A percentile compares a stretch with the other conserved stretches of the same genome.
phyloP scores from a whole-genome alignment of 495 filamentous ascomycete species.

The Lineolata rhizophorae region DNA sequence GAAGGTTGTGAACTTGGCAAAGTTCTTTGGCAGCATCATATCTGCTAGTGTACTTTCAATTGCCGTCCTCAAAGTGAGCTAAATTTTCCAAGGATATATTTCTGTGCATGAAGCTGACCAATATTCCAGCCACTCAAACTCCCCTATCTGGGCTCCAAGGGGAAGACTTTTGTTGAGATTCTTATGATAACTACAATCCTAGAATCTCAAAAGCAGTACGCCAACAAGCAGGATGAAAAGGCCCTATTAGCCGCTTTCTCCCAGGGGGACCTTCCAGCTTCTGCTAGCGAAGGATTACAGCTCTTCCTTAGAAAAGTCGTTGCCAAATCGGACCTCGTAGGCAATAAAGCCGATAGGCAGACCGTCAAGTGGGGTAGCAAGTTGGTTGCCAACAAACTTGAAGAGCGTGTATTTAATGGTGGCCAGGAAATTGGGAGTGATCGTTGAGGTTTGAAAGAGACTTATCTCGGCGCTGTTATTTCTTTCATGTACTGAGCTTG shows the following conservation, averaged over 20 bases:
- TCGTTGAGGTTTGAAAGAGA: no score
- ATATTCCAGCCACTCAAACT: constrained; percentile 40
- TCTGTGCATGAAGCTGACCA: neutral
- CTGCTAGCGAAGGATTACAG: constrained; percentile 42
- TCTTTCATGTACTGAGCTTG: no score
- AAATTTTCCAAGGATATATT: neutral
- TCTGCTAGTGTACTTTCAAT: constrained; percentile 41
- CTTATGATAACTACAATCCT: constrained; percentile 55
- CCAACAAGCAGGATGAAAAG: constrained; percentile 24
- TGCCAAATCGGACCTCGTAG: constrained; percentile 47
- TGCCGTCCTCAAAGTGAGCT: constrained; percentile 33
- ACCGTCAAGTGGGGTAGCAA: constrained; percentile 49
- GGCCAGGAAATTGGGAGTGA: no score
- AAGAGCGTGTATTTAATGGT: no score
- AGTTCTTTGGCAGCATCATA: constrained; percentile 59
- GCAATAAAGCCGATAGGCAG: constrained; percentile 34
- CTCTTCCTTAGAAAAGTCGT: constrained; percentile 47
- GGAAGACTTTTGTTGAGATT: constrained; percentile 56
- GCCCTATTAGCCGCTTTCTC: constrained; percentile 42
- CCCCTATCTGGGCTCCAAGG: constrained; percentile 51
- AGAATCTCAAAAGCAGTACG: constrained; percentile 26
- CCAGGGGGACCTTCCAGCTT: no score
- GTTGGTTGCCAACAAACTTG: constrained; percentile 35
- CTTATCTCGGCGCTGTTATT: no score
- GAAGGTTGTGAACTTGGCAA: constrained; percentile 70